Percentiles rank a stretch among this genome's conserved stretches.
These are phyloP conservation scores for Saksenaea vasiformis DNA, from an alignment of 371 early-diverging fungal genomes.

Conservation along the genomic window DNA sequence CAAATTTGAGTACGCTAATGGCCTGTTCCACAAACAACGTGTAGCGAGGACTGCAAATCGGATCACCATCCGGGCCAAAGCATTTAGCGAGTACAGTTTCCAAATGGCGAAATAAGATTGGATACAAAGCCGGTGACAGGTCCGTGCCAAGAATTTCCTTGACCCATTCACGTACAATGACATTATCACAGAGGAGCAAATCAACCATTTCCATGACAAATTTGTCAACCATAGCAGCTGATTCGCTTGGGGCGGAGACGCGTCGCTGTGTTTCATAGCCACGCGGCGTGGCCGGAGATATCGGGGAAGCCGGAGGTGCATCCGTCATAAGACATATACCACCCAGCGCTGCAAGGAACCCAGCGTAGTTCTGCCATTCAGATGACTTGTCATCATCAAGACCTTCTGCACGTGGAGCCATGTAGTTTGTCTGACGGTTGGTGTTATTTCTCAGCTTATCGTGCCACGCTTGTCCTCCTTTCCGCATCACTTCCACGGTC, in stretches of 20 bases:
- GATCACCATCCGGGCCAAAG: constrained; percentile 75
- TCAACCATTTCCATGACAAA: constrained; percentile 84
- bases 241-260: constrained; percentile 46
- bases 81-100: constrained; percentile 74
- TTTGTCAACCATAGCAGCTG: constrained; percentile 68
- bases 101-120: constrained; percentile 73
- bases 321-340: constrained; percentile 61
- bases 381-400: constrained; percentile 46
- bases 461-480: constrained; percentile 33
- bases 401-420: constrained; percentile 14
- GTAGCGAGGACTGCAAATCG: constrained; percentile 70
- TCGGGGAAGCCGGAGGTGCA: constrained; percentile 29
- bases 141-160: constrained; percentile 86
- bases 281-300: constrained; percentile 32
- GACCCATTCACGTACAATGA: constrained; percentile 81
- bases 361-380: constrained; percentile 70
- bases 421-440: constrained; percentile 5
- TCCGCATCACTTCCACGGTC: not conserved
- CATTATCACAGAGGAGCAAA: constrained; percentile 77
- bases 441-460: constrained; percentile 41
- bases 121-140: constrained; percentile 74
- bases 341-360: constrained; percentile 68
- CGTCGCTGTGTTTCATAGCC: constrained; percentile 25
- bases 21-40: constrained; percentile 87
- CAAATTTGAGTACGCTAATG: constrained; percentile 77